Conservation (phyloP, 1,284 basidiomycete species). For the Afroboletus lepidellus region DNA sequence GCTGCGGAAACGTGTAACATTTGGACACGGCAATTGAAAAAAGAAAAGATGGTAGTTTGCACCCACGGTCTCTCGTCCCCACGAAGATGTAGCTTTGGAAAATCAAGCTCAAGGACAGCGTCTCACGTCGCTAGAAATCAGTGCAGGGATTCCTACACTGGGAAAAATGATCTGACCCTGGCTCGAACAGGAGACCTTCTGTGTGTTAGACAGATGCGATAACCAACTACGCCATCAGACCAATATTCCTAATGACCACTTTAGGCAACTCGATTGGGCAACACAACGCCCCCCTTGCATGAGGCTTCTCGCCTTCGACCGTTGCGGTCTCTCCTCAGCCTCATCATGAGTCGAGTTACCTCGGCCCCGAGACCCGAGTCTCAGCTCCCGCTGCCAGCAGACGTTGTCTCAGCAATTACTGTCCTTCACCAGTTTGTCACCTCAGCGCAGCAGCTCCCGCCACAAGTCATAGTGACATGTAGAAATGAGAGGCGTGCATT, state of each 20-base stretch:
- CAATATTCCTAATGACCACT: neutral
- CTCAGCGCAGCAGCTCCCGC: conserved; percentile 30
- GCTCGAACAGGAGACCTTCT: conserved; percentile 61
- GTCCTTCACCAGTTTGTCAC: conserved; percentile 32
- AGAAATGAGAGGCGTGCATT: conserved; percentile 32
- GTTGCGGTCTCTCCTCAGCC: neutral
- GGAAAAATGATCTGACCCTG: conserved; percentile 46
- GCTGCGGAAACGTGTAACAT: conserved; percentile 7
- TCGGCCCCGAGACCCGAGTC: conserved; percentile 23
- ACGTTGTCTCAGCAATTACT: conserved; percentile 29
- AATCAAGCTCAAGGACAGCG: neutral
- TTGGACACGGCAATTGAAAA: neutral
- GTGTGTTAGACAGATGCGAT: conserved; percentile 76
- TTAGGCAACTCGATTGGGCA: neutral
- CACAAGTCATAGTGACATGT: conserved; percentile 34
- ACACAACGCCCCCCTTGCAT: neutral
- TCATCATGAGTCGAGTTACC: conserved; percentile 29
- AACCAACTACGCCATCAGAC: conserved; percentile 76
- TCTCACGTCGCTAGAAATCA: no score
- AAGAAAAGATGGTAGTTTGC: neutral
- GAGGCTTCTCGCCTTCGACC: conserved; percentile 9
- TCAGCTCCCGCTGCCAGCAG: conserved; percentile 25
- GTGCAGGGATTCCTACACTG: no score
- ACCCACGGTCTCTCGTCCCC: neutral
- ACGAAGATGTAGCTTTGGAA: neutral